Evolutionary conservation across 1,284 basidiomycete genomes (phyloP).

Genomic region (Pterulicium gracile): DNA sequence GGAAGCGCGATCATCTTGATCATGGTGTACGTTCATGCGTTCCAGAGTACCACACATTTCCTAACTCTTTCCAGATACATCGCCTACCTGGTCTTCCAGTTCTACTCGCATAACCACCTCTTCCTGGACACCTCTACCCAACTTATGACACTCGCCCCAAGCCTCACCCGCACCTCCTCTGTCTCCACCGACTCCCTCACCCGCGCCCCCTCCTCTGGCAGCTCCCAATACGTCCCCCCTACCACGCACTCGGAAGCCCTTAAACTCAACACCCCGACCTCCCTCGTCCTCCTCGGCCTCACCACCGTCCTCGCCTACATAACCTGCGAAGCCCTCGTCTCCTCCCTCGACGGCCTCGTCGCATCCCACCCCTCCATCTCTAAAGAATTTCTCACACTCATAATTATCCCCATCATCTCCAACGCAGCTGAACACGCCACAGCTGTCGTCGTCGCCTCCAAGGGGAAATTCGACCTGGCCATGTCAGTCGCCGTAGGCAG

Average conservation of each 20-base stretch:
- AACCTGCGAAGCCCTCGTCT: conserved; percentile 13
- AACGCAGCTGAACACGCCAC: conserved; percentile 62
- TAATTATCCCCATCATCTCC: conserved; percentile 29
- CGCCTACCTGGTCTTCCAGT: conserved; percentile 37
- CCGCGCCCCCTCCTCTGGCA: not conserved
- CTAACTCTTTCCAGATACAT: conserved; percentile 4
- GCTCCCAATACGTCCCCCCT: not conserved
- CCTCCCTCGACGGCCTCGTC: conserved; percentile 51
- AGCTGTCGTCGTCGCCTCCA: conserved; percentile 54
- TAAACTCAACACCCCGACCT: too few relatives aligned
- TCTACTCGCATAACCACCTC: conserved; percentile 52
- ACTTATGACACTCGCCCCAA: conserved; percentile 10
- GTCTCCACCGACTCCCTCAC: not conserved
- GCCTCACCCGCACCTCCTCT: conserved; percentile 11
- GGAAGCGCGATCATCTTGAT: conserved; percentile 46
- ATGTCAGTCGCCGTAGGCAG: conserved; percentile 56
- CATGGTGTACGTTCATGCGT: conserved; percentile 31
- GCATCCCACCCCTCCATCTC: conserved; percentile 34
- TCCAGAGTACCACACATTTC: not conserved
- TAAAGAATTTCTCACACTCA: not conserved
- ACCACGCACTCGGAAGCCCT: not conserved
- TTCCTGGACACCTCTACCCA: conserved; percentile 33
- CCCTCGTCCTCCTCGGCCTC: not conserved
- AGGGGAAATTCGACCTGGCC: conserved; percentile 41
- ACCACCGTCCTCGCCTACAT: not conserved